Percentiles rank a stretch among this genome's conserved stretches.
phyloP scores from a whole-genome alignment of 1,139 yeast species.

The Yamadazyma taylorii region DNA sequence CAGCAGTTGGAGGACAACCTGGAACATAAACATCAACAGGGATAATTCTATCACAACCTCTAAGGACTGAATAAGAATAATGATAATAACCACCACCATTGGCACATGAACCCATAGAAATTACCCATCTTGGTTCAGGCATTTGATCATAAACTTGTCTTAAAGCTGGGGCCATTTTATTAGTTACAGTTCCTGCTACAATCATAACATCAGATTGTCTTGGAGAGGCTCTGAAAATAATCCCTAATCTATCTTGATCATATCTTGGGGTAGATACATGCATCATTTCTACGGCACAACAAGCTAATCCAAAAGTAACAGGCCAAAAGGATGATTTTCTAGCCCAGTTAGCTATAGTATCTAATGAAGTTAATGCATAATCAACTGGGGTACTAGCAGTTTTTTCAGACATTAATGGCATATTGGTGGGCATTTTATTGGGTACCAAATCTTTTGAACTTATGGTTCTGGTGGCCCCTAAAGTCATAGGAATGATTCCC shows the following conservation, averaged over 20 bases:
- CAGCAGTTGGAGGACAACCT: slow-evolving; percentile 92
- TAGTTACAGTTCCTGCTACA: slow-evolving; percentile 90
- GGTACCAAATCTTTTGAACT: slow-evolving; percentile 49
- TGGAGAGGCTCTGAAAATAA: slow-evolving; percentile 92
- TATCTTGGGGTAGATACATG: slow-evolving; percentile 90
- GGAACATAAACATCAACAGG: slow-evolving; percentile 93
- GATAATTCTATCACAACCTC: slow-evolving; percentile 86
- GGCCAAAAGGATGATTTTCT: slow-evolving; percentile 95
- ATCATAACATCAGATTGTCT: slow-evolving; percentile 93
- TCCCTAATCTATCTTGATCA: slow-evolving; percentile 91
- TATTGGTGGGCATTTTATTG: slow-evolving; percentile 40
- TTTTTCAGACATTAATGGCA: slow-evolving; percentile 48
- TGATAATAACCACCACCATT: slow-evolving; percentile 95
- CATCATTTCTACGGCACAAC: slow-evolving; percentile 97
- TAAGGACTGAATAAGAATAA: slow-evolving; percentile 83
- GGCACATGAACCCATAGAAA: slow-evolving; percentile 94
- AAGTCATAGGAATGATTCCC: slow-evolving; percentile 5
- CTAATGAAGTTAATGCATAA: slow-evolving; percentile 82
- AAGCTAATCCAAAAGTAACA: slow-evolving; percentile 86
- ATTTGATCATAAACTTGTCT: slow-evolving; percentile 93
- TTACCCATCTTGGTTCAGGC: slow-evolving; percentile 92
- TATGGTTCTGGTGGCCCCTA: slow-evolving; percentile 24
- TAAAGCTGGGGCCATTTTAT: slow-evolving; percentile 92
- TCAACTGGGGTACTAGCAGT: slow-evolving; percentile 58
- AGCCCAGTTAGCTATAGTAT: slow-evolving; percentile 87